phyloP scores from a whole-genome alignment of 2,329 filamentous ascomycete genomes.

The Diplodia seriata region DNA sequence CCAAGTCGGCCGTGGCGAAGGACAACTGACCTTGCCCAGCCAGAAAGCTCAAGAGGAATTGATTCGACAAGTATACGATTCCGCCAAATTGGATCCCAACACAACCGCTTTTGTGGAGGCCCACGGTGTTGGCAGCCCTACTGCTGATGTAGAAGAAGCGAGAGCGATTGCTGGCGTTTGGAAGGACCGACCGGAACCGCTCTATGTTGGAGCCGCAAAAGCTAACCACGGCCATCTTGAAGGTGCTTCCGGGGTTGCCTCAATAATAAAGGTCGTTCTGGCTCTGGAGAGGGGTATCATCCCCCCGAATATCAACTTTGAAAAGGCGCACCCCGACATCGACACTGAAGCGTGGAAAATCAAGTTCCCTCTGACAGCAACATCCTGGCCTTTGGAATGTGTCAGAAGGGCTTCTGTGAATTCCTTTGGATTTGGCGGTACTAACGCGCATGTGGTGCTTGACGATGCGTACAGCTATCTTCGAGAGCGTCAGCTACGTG shows the following conservation, averaged over 20 bases:
- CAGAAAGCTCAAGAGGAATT: constrained; percentile 44
- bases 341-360: constrained; percentile 32
- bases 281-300: constrained; percentile 38
- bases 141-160: constrained; percentile 55
- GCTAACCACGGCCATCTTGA: constrained; percentile 44
- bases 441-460: constrained; percentile 42
- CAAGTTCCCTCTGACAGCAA: constrained; percentile 32
- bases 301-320: constrained; percentile 38
- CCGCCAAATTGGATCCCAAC: constrained; percentile 40
- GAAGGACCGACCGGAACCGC: constrained; percentile 26
- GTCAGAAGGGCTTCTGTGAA: constrained; percentile 35
- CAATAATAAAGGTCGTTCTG: constrained; percentile 40
- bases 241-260: constrained; percentile 39
- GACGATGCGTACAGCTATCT: constrained; percentile 31
- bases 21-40: constrained; percentile 45
- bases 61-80: constrained; percentile 46
- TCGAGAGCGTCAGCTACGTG: constrained; percentile 34
- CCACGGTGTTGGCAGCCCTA: constrained; percentile 65
- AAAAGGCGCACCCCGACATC: constrained; percentile 32
- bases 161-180: constrained; percentile 38
- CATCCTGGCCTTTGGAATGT: constrained; percentile 34
- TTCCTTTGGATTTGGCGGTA: constrained; percentile 39
- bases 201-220: constrained; percentile 41
- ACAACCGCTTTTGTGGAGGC: constrained; percentile 53
- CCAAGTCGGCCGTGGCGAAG: constrained; percentile 37